phyloP scores from a whole-genome alignment of 2,329 filamentous ascomycete species.

The Trichoderma sp. region DNA sequence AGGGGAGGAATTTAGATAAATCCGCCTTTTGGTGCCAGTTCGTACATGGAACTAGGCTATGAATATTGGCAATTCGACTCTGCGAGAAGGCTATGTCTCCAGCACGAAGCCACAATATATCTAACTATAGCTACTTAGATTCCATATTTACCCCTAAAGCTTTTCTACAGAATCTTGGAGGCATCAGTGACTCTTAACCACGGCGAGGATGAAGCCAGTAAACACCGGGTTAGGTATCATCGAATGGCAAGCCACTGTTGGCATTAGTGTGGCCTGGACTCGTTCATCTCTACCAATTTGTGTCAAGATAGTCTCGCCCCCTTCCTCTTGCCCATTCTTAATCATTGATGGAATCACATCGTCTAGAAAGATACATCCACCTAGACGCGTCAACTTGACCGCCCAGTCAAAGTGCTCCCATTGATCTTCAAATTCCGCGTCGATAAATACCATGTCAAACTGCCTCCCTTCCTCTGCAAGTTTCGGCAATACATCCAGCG shows the following conservation, averaged over 20 bases:
- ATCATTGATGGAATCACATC: not conserved
- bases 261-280: not conserved
- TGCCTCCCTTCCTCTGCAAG: not conserved
- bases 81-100: too few species aligned
- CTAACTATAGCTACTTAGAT: not conserved
- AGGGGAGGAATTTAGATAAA: too few species aligned
- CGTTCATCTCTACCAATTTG: not conserved
- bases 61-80: too few species aligned
- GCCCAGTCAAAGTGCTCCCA: constrained; percentile 1
- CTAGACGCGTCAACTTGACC: not conserved
- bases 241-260: not conserved
- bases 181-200: not conserved
- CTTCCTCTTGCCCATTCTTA: not conserved
- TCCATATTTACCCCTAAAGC: not conserved
- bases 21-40: too few species aligned
- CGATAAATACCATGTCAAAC: constrained; percentile 7
- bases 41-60: too few species aligned
- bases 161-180: not conserved
- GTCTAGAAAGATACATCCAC: not conserved
- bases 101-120: not conserved
- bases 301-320: not conserved
- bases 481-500: not conserved
- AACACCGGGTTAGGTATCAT: not conserved
- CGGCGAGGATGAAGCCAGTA: not conserved
- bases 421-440: not conserved